Evolutionary conservation across 306 rosid species (phyloP), one percentile per base, ranked within the genome.

Genomic region (Cicer judaicum): DNA sequence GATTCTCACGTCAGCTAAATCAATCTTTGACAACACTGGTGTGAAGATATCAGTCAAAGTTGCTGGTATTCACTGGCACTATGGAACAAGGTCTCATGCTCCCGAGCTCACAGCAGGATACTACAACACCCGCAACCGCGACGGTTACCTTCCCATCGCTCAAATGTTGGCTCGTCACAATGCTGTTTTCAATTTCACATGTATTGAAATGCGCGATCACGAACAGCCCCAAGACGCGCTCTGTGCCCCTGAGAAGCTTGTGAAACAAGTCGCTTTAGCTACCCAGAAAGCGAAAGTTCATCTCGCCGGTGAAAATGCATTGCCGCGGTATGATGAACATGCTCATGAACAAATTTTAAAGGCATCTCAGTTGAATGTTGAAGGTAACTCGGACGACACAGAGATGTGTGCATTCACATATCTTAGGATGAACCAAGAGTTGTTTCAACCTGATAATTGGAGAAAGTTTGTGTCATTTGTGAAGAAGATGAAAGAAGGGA

Each of bases 41-140:
- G 92, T 89, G 2, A 90, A 95, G 85, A 89, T 95, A 72, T 95
- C 99, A 2, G 96, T 95, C 0, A 95, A 95, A 80, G 29, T 95
- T 13, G 91, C 99, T 0, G 99, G 99, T 43, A 95, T 95, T 72
- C 99, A 95, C 81, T 95, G 99, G 99, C 99, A 95, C 54, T 95
- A 92, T 3, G 99, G 99, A n/a, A 36, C 93, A 47, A 86, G 93
- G 42, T 95, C 99, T 41, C 99, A 95, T 5, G 99, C 99, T 15
- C 96, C 99, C 1, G 99, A 95, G 78, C 98, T 95, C 78, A 95
- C 99, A 6, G 99, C 99, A 14, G 99, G 99, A 21, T 95, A 95
- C 43, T 95, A 92, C 85, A 95, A 95, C 88, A 95, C 99, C 49
- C 82, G 97, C 0, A 69, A 71, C 79, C 90, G 69, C 0, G 98